Evolutionary conservation across 805 yeast species (phyloP).

Genomic region (Suhomyces sp.): DNA sequence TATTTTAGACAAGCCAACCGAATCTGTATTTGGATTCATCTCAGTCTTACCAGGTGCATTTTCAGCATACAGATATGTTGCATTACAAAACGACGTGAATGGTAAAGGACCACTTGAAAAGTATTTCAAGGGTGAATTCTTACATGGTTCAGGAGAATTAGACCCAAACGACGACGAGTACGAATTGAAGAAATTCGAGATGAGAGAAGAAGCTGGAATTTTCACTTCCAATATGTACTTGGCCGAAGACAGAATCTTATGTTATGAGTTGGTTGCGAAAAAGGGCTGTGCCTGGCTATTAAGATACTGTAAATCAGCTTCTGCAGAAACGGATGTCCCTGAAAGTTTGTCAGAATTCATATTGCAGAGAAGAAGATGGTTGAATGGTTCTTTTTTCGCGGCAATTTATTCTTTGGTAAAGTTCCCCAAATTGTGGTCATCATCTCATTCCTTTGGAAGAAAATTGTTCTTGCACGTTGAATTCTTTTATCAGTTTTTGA

Average conservation of each 20-base stretch:
- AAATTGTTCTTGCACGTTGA: conserved; percentile 53
- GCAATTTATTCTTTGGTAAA: conserved; percentile 55
- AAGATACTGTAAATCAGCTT: conserved; percentile 58
- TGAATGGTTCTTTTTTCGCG: conserved; percentile 69
- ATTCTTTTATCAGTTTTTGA: conserved; percentile 52
- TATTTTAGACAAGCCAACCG: conserved; percentile 65
- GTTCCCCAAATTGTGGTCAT: conserved; percentile 53
- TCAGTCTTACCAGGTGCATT: conserved; percentile 69
- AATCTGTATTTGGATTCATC: conserved; percentile 61
- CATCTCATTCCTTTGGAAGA: conserved; percentile 51
- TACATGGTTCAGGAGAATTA: conserved; percentile 54
- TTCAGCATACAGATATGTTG: conserved; percentile 60
- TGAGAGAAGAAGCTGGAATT: conserved; percentile 48
- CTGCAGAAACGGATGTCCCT: conserved; percentile 70
- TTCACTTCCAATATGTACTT: conserved; percentile 68
- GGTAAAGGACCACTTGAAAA: conserved; percentile 61
- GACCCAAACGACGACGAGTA: conserved; percentile 56
- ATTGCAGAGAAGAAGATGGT: conserved; percentile 65
- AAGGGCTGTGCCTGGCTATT: conserved; percentile 57
- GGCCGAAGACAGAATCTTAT: conserved; percentile 67
- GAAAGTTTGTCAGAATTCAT: conserved; percentile 60
- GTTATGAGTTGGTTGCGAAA: conserved; percentile 63
- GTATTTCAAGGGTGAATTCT: conserved; percentile 64
- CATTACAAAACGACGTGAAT: conserved; percentile 52
- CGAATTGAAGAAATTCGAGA: conserved; percentile 32